Evolutionary conservation across 306 rosid species (phyloP), one percentile per base, ranked within the genome.

Genomic region (Trifolium repens): DNA sequence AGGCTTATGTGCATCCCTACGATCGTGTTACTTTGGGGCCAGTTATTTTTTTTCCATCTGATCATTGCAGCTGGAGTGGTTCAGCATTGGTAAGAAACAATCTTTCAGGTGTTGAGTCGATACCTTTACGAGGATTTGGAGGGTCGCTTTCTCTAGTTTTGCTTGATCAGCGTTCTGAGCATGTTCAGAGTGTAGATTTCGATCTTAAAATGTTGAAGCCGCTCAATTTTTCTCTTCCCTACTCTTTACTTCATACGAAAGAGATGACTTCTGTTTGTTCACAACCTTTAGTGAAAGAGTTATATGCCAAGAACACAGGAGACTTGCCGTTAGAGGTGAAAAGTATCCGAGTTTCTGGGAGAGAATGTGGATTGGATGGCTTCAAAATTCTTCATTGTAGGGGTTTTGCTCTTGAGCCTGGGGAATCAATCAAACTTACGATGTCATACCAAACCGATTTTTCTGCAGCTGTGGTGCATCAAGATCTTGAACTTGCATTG

Each of bases 31-130:
- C 88, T 79, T 81, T 94, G 55, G 98, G 98, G 81, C 97, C 97
- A 37, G 78, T 94, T 78, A 47, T 81, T 49, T 94, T 91, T 82
- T 84, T 81, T 72, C 98, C 98, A 81, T 91, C 93, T 5, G 81
- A 77, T 74, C 80, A 88, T 62, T 94, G 98, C 67, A 74, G 81
- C 69, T 94, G 97, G 97, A 88, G 84, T 83, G 90, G 97, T 85
- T 94, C 98, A 6, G 97, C 89, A 65, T 81, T 94, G 79, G 82
- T 94, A 81, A 91, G 98, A 78, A 94, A 91, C 87, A 94, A 91
- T 85, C 94, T 94, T 65, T 88, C 98, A 26, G 98, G 98, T 43
- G 96, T 90, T 60, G 98, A 94, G 78, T 91, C 94, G 88, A 66
- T 90, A 72, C 84, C 89, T 34, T 80, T 94, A 78, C 84, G 79